Evolutionary conservation across 805 yeast species (phyloP), one percentile per base, ranked within the genome.

Genomic region (Saccharomycopsis sp.): DNA sequence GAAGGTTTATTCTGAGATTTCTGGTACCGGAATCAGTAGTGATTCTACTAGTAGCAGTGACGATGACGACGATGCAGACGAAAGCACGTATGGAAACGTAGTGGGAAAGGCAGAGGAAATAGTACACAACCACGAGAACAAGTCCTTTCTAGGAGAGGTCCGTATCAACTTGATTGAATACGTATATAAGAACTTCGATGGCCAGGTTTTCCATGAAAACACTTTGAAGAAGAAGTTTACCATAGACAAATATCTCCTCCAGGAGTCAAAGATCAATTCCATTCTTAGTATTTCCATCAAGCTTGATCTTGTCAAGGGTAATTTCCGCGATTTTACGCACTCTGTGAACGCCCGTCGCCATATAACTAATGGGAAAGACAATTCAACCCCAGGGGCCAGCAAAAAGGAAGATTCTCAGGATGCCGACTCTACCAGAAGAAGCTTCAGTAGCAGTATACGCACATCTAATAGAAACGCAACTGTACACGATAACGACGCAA

Each of bases 261-360:
- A 85, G 64, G 79, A 89, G 24, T 86, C 96, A 1, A 89, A 89
- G 63, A 82, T 92, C 18, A 92, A 92, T 68, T 85, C 95, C 1
- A 86, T 89, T n/a, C 70, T 87, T 46, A 84, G 79, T 60, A 61
- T 89, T 48, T 77, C 84, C 1, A 72, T 88, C n/a, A 73, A 75
- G 3, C 69, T 87, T 63, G 75, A 73, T 48, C 66, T 75, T 50
- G 63, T 73, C 37, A 70, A 76, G 63, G 81, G 80, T n/a, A 65
- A 75, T 65, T 64, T 75, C 63, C 56, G 72, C 59, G 64, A 82
- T 73, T 62, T 76, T 67, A 56, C 73, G 18, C 24, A 51, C 16
- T 9, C 34, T 16, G 15, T 20, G 15, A 14, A 20, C 21, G 23
- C 29, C 21, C 4, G 24, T 20, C n/a, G 29, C 29, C 23, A 48